Base-by-base conservation (phyloP, 345 rosid genomes). In the Cardamine chenopodiifolia region DNA sequence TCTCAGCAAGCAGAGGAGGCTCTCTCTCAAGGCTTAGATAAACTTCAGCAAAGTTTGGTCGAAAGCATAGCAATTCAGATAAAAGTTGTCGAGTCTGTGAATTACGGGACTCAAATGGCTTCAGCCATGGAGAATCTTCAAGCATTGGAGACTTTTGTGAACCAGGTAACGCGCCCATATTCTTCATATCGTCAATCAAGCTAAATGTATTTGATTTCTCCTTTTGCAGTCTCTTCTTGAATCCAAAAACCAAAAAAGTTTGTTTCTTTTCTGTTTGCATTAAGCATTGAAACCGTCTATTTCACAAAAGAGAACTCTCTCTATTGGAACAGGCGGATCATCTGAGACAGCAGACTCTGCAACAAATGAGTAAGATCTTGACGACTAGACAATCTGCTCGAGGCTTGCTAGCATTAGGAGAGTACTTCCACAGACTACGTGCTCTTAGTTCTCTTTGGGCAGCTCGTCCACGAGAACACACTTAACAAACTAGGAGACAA, bases 1-100 rank as follows among this genome's bases (percentile, higher is more conserved):
- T 90, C 89, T 81, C 92, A 83, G 85, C 97, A 95, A 82, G 99
- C 97, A 4, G 97, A 94, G 80, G 97, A 94, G 40, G 98, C 98
- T 50, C 86, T 89, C 42, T 83, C 91, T 18, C 88, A 85, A 82
- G 94, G 91, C 60, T 77, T 89, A 66, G 94, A 89, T 62, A 85
- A 85, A 81, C 89, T 89, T 63, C 91, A 89, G 76, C 91, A 87
- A 67, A 81, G 84, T 29, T 78, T 92, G 64, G 79, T 83, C 6
- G 88, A 84, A 66, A 82, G 84, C 78, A 74, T 95, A 9, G 86
- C 83, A 5, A 35, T 71, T 11, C 83, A 84, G 66, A 81, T 79
- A 9, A 62, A 19, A 32, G 37, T 76, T 52, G 53, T 74, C 40
- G 84, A 75, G 37, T 17, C 72, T 2, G 84, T 77, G 65, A 80